Percentiles rank a stretch among this genome's conserved stretches.
Evolutionary conservation across 106 monocot species (phyloP).

Genomic region (Dendrobium officinale): DNA sequence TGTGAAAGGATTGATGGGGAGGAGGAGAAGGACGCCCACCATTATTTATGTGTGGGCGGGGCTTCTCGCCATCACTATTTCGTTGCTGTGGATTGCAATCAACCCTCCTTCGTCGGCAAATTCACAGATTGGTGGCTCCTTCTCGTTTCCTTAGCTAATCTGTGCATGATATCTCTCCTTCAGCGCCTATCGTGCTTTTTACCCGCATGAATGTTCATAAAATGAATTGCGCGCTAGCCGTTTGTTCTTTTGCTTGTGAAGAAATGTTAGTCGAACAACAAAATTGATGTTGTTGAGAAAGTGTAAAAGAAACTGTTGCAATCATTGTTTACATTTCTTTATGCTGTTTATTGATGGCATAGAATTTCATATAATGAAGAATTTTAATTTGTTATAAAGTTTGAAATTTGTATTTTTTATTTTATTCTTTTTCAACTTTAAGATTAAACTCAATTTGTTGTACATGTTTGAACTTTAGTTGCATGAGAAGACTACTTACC

Average conservation of each 20-base stretch:
- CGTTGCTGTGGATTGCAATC: conserved; percentile 88
- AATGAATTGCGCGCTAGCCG: background rate
- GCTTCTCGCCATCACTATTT: conserved; percentile 85
- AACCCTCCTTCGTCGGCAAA: conserved; percentile 42
- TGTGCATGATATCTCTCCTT: background rate
- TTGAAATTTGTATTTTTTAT: no score
- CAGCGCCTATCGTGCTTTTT: background rate
- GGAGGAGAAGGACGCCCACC: conserved; percentile 84
- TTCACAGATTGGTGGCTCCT: conserved; percentile 73
- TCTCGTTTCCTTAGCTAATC: conserved; percentile 39
- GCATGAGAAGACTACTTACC: no score
- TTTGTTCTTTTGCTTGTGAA: background rate
- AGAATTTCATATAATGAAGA: no score
- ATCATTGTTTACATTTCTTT: conserved; percentile 1
- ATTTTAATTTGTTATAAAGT: no score
- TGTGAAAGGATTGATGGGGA: conserved; percentile 88
- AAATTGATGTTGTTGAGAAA: background rate
- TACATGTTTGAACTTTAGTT: no score
- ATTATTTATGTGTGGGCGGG: conserved; percentile 93
- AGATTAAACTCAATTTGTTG: no score
- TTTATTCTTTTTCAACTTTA: no score
- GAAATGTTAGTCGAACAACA: background rate
- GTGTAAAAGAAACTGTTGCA: background rate
- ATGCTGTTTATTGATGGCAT: background rate
- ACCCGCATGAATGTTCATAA: background rate